Conservation (phyloP, 2,329 filamentous ascomycete genomes). For the Neofusicoccum cordaticola region DNA sequence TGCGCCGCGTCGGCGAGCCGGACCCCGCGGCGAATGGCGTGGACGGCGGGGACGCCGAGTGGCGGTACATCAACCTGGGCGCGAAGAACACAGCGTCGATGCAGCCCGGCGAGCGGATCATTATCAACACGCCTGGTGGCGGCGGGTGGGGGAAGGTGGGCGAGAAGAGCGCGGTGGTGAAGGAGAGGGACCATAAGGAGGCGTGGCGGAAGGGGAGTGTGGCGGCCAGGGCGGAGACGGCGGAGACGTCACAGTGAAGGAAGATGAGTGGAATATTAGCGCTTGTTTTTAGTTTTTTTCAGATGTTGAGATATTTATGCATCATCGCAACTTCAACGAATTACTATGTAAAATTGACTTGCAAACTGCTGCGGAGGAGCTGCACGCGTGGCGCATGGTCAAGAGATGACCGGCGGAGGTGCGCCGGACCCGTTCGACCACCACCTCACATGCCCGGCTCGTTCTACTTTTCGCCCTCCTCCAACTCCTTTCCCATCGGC, state of each 20-base stretch:
- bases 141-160: constrained; percentile 70
- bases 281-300: no score
- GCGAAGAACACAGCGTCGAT: constrained; percentile 78
- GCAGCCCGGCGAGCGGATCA: constrained; percentile 73
- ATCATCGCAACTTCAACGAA: no score
- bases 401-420: no score
- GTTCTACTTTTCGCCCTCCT: no score
- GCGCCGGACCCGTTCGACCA: no score
- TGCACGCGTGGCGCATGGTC: no score
- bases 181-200: constrained; percentile 56
- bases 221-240: constrained; percentile 53
- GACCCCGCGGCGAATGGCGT: constrained; percentile 18
- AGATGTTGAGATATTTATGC: no score
- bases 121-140: constrained; percentile 74
- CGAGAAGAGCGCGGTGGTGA: constrained; percentile 51
- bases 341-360: no score
- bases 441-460: no score
- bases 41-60: constrained; percentile 32
- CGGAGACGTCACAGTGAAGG: constrained; percentile 36
- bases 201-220: constrained; percentile 60
- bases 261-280: no score
- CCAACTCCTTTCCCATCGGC: no score
- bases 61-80: constrained; percentile 68
- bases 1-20: constrained; percentile 25
- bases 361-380: no score